phyloP scores from a whole-genome alignment of 2,329 filamentous ascomycete species.

The Claviceps cyperi region DNA sequence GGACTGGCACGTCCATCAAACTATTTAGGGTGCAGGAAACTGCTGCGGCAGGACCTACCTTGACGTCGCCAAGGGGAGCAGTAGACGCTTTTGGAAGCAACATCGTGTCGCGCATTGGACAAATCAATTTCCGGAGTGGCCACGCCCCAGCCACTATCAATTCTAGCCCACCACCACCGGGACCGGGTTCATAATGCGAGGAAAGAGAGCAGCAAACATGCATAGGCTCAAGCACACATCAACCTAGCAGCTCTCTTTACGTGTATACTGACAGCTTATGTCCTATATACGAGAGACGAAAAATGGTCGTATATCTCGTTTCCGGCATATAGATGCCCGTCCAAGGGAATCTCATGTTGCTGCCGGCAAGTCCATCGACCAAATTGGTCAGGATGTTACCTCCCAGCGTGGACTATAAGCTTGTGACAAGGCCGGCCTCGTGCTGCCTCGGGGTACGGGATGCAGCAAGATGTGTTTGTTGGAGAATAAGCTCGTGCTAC shows the following conservation, averaged over 20 bases:
- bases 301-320: not conserved
- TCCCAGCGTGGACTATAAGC: not conserved
- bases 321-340: not conserved
- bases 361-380: not conserved
- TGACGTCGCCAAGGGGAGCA: constrained; percentile 75
- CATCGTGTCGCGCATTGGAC: constrained; percentile 73
- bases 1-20: constrained; percentile 81
- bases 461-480: not conserved
- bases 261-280: not conserved
- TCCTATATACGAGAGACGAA: not conserved
- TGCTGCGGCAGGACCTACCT: constrained; percentile 60
- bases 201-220: not conserved
- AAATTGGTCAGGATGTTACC: not conserved
- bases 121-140: constrained; percentile 53
- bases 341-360: not conserved
- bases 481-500: not conserved
- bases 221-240: not conserved
- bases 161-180: constrained; percentile 6
- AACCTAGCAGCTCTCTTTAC: not conserved
- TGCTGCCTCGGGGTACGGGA: not conserved
- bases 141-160: constrained; percentile 9
- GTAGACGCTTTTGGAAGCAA: constrained; percentile 89
- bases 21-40: constrained; percentile 84
- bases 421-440: not conserved
- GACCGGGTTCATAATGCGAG: constrained; percentile 2